These are phyloP conservation scores for Cutaneotrichosporon cutaneum DNA, from an alignment of 1,284 basidiomycete species.

Conservation along the genomic window DNA sequence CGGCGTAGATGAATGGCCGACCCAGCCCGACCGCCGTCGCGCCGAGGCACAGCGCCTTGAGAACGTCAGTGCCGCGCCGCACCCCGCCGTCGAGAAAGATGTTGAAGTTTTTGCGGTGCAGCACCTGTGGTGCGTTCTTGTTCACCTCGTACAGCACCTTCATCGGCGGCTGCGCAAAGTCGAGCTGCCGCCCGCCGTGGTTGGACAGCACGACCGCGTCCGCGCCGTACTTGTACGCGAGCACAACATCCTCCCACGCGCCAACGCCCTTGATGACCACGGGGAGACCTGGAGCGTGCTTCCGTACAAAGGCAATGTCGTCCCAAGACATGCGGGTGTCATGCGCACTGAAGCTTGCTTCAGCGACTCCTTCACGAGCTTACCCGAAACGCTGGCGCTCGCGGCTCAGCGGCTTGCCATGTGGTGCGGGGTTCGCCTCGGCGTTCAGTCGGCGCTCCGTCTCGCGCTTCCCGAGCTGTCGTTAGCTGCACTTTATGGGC, in stretches of 20 bases:
- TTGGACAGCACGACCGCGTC: slow-evolving; percentile 55
- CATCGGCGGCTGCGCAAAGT: slow-evolving; percentile 62
- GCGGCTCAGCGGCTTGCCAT: slow-evolving; percentile 20
- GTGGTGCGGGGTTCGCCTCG: slow-evolving; percentile 20
- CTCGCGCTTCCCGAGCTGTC: slow-evolving; percentile 29
- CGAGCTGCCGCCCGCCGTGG: slow-evolving; percentile 51
- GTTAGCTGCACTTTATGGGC: slow-evolving; percentile 6
- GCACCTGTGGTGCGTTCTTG: slow-evolving; percentile 68
- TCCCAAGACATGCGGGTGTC: slow-evolving; percentile 41
- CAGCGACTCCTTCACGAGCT: not conserved
- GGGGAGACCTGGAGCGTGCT: slow-evolving; percentile 50
- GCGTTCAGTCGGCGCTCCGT: slow-evolving; percentile 21
- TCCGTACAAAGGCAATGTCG: slow-evolving; percentile 55
- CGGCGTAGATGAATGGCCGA: slow-evolving; percentile 79
- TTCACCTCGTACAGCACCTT: slow-evolving; percentile 70
- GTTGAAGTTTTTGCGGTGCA: slow-evolving; percentile 57
- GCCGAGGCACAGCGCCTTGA: slow-evolving; percentile 85
- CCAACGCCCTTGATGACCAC: slow-evolving; percentile 56
- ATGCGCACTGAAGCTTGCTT: slow-evolving; percentile 5
- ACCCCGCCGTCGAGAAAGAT: slow-evolving; percentile 87
- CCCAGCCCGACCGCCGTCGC: slow-evolving; percentile 85
- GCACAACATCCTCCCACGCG: slow-evolving; percentile 53
- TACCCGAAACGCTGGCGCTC: slow-evolving; percentile 2
- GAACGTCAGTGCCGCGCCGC: slow-evolving; percentile 77
- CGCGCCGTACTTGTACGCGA: slow-evolving; percentile 51